Evolutionary conservation across 2,329 filamentous ascomycete species (phyloP).

Genomic region (Botrytis squamosa): DNA sequence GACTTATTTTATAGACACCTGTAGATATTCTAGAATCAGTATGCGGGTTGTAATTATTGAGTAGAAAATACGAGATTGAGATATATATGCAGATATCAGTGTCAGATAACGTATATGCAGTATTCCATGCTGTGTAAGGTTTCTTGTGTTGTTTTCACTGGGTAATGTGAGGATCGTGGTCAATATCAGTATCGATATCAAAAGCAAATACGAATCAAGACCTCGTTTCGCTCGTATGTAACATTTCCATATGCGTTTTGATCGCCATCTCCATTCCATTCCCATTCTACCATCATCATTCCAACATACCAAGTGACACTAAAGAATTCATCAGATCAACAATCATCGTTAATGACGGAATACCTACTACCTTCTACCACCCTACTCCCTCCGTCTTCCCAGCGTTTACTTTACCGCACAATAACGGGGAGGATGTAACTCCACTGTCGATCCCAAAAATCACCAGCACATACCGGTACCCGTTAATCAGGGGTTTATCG

Average conservation of each 20-base stretch:
- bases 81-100: slow-evolving; percentile 1
- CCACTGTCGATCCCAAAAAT: not conserved
- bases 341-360: not conserved
- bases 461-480: not conserved
- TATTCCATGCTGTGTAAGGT: not conserved
- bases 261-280: not conserved
- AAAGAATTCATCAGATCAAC: not conserved
- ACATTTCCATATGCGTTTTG: not conserved
- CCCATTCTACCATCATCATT: not conserved
- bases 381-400: not conserved
- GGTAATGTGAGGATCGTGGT: not conserved
- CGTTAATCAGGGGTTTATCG: not conserved
- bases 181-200: not conserved
- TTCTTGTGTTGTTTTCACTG: not conserved
- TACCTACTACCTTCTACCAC: not conserved
- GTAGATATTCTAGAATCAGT: not conserved
- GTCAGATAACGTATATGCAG: not conserved
- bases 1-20: not conserved
- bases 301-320: not conserved
- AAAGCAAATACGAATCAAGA: not conserved
- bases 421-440: slow-evolving; percentile 1
- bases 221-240: not conserved
- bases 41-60: not conserved
- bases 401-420: not conserved
- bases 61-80: slow-evolving; percentile 6